phyloP scores from a whole-genome alignment of 495 filamentous ascomycete species.

The Neurospora sp. region DNA sequence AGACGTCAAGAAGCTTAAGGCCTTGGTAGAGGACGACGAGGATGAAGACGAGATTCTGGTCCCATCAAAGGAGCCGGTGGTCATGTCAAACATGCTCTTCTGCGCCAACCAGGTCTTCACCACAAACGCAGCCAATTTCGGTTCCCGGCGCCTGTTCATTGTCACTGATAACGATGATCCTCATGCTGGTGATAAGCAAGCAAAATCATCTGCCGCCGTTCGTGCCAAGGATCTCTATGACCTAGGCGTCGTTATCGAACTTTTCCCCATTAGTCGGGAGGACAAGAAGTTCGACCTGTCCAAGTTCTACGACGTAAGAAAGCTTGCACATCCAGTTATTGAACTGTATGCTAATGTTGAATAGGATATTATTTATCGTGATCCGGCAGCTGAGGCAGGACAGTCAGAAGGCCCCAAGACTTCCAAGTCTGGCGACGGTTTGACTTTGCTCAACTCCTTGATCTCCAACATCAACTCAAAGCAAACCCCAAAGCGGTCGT shows the following conservation, averaged over 20 bases:
- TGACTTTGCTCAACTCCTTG: constrained; percentile 70
- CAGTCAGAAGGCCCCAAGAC: constrained; percentile 28
- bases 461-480: constrained; percentile 86
- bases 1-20: constrained; percentile 72
- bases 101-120: constrained; percentile 96
- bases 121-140: constrained; percentile 87
- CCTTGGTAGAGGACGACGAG: constrained; percentile 59
- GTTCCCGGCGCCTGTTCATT: constrained; percentile 83
- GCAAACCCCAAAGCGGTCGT: constrained; percentile 74
- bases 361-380: constrained; percentile 72
- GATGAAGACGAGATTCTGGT: constrained; percentile 61
- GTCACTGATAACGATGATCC: constrained; percentile 94
- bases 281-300: constrained; percentile 69
- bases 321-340: neutral
- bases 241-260: constrained; percentile 81
- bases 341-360: constrained; percentile 9
- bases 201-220: constrained; percentile 67
- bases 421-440: constrained; percentile 55
- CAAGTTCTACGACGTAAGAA: constrained; percentile 82
- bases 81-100: constrained; percentile 87
- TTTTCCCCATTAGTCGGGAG: constrained; percentile 78
- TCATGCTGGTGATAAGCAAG: constrained; percentile 57
- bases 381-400: constrained; percentile 55
- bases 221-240: constrained; percentile 94
- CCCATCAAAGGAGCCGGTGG: constrained; percentile 57